A percentile compares a stretch with the other conserved stretches of the same genome.
phyloP scores from a whole-genome alignment of 768 basidiomycete genomes.

The Punctularia strigosozonata region DNA sequence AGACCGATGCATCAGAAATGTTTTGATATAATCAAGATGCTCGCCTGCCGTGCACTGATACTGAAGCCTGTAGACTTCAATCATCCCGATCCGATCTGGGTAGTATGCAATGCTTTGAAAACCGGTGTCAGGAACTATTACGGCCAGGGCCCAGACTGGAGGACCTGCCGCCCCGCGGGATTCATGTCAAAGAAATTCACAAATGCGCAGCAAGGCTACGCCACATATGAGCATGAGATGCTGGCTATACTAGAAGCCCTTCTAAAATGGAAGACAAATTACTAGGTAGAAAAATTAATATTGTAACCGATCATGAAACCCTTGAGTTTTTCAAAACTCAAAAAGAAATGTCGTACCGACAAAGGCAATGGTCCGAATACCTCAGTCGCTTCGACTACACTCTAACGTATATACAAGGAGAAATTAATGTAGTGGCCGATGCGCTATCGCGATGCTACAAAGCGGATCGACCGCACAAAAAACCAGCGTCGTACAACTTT shows the following conservation, averaged over 20 bases:
- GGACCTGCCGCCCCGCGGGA: conserved; percentile 8
- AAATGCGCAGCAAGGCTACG: conserved; percentile 5
- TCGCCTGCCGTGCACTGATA: conserved; percentile 6
- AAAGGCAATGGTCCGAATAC: conserved; percentile 4
- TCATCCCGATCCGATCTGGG: conserved; percentile 8
- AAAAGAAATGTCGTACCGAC: conserved; percentile 9
- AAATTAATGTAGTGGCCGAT: not conserved
- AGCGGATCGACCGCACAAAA: conserved; percentile 6
- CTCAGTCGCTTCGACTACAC: not conserved
- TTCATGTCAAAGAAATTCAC: conserved; percentile 10
- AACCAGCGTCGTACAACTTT: not conserved
- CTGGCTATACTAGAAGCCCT: conserved; percentile 8
- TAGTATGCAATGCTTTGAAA: conserved; percentile 11
- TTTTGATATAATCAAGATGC: conserved; percentile 11
- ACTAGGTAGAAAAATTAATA: conserved; percentile 11
- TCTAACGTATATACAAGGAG: not conserved
- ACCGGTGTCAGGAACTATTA: conserved; percentile 12
- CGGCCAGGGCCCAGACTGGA: conserved; percentile 14
- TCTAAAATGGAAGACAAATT: conserved; percentile 22
- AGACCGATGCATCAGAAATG: conserved; percentile 13
- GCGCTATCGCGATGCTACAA: not conserved
- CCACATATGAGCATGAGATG: conserved; percentile 6
- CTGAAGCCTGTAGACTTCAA: conserved; percentile 4
- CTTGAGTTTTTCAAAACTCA: conserved; percentile 18
- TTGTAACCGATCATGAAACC: conserved; percentile 19